phyloP scores from a whole-genome alignment of 2,329 filamentous ascomycete genomes.

The Talaromyces funiculosus region DNA sequence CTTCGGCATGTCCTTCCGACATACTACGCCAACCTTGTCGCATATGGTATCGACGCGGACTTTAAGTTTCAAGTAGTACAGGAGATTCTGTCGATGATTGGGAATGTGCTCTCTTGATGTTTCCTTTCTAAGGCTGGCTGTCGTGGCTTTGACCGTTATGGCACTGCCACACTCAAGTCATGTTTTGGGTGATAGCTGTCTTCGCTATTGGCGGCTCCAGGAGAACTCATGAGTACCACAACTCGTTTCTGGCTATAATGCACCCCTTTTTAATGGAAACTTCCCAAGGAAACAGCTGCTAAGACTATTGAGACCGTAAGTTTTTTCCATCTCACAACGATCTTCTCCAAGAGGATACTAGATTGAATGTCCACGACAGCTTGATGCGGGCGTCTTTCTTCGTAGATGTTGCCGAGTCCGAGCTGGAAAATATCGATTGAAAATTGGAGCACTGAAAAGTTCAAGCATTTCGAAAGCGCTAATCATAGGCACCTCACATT shows the following conservation, averaged over 20 bases:
- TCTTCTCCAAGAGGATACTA: neutral
- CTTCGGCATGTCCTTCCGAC: constrained; percentile 36
- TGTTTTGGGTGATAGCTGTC: constrained; percentile 39
- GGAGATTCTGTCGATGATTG: constrained; percentile 35
- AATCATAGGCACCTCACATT: neutral
- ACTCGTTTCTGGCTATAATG: too few relatives aligned
- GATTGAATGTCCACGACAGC: constrained; percentile 9
- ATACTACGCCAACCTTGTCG: constrained; percentile 42
- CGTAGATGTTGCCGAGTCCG: neutral
- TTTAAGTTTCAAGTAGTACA: constrained; percentile 36
- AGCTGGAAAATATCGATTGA: neutral
- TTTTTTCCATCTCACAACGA: neutral
- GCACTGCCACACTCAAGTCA: constrained; percentile 28
- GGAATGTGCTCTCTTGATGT: constrained; percentile 39
- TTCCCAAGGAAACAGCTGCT: neutral
- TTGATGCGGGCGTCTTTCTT: constrained; percentile 11
- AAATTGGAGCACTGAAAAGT: neutral
- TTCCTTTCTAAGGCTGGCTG: constrained; percentile 37
- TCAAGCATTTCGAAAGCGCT: neutral
- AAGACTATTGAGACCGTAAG: neutral
- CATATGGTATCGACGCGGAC: constrained; percentile 26
- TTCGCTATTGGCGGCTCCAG: constrained; percentile 18
- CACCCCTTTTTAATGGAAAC: constrained; percentile 27
- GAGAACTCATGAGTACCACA: neutral
- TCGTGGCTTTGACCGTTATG: constrained; percentile 33